These are phyloP conservation scores for Pleodorina starrii DNA, from an alignment of 139 green algal species.

Conservation along the genomic window DNA sequence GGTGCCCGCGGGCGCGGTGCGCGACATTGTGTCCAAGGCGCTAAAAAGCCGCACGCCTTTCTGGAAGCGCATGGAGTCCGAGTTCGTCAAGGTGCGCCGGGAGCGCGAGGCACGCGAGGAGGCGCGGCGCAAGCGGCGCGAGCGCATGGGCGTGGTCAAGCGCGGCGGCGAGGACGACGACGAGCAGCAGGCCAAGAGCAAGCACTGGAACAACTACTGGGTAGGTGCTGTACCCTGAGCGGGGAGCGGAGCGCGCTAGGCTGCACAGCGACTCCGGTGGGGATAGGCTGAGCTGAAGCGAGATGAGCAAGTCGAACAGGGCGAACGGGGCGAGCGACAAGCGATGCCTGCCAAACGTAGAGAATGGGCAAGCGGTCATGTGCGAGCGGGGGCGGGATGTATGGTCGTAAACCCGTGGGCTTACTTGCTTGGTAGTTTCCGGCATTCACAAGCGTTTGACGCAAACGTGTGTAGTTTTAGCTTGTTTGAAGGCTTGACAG, in stretches of 20 bases:
- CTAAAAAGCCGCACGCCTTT: constrained; percentile 22
- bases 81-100: constrained; percentile 1
- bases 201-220: constrained; percentile 50
- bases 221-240: no score
- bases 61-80: constrained; percentile 21
- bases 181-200: constrained; percentile 32
- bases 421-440: no score
- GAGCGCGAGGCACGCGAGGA: constrained; percentile 35
- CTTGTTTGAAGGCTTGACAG: no score
- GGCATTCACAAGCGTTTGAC: no score
- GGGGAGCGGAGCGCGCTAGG: no score
- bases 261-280: no score
- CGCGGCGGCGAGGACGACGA: constrained; percentile 36
- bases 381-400: no score
- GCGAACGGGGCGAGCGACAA: background rate
- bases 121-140: constrained; percentile 19
- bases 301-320: no score
- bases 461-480: no score
- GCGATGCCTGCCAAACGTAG: background rate
- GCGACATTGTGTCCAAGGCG: constrained; percentile 18
- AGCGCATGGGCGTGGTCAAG: constrained; percentile 12
- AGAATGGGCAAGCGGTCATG: no score
- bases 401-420: no score
- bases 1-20: background rate
- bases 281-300: no score